Conservation (phyloP, 768 basidiomycete species). For the Lactarius pseudohatsudake region DNA sequence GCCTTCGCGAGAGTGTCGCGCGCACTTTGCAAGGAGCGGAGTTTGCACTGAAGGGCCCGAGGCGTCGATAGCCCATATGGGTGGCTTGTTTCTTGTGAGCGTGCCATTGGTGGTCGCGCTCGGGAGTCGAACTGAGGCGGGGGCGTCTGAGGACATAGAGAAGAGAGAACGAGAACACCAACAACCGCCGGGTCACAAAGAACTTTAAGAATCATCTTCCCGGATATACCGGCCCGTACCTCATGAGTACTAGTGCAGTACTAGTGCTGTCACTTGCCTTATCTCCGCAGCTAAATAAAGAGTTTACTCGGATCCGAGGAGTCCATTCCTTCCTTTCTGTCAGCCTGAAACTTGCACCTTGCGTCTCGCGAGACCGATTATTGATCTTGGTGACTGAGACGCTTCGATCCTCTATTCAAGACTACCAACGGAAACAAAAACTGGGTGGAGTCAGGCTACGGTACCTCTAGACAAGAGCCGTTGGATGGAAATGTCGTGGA, state of each 20-base stretch:
- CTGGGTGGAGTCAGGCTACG: background rate
- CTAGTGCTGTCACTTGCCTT: too few relatives aligned
- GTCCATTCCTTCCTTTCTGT: background rate
- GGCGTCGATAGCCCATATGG: slow-evolving; percentile 64
- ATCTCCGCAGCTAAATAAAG: too few relatives aligned
- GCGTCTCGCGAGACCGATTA: background rate
- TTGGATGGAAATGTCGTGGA: background rate
- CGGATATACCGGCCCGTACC: background rate
- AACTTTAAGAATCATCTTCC: background rate
- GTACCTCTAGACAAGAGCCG: background rate
- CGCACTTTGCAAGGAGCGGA: slow-evolving; percentile 59
- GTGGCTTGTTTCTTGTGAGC: slow-evolving; percentile 40
- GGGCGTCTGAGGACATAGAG: slow-evolving; percentile 14
- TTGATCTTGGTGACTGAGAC: background rate
- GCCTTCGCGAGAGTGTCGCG: slow-evolving; percentile 45
- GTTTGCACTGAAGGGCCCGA: slow-evolving; percentile 41
- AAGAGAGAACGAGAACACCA: background rate
- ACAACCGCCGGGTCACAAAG: too few relatives aligned
- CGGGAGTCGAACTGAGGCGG: slow-evolving; percentile 17
- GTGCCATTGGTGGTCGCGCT: background rate
- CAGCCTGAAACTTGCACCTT: background rate
- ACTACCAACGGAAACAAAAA: background rate
- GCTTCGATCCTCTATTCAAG: background rate
- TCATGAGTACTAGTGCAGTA: too few relatives aligned
- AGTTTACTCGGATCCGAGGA: background rate